These are phyloP conservation scores for Tilletia setariae DNA, from an alignment of 1,284 basidiomycete genomes.

Conservation along the genomic window DNA sequence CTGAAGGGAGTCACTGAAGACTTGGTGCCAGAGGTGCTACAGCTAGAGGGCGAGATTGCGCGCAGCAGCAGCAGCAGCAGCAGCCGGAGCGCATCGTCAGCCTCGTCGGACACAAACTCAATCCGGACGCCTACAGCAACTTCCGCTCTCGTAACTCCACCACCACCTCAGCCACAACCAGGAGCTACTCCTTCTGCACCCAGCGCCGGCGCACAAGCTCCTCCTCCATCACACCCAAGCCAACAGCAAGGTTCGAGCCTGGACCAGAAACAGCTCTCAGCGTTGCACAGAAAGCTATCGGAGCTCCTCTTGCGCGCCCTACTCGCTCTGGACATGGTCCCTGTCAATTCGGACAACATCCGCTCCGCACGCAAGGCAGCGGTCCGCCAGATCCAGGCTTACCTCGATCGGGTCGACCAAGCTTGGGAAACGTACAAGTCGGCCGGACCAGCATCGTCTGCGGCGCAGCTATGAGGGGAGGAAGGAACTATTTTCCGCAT, in stretches of 20 bases:
- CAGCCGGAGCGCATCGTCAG: not conserved
- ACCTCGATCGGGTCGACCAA: constrained; percentile 47
- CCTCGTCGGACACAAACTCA: not conserved
- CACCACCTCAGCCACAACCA: constrained; percentile 13
- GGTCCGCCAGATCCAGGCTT: constrained; percentile 47
- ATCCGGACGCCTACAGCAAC: not conserved
- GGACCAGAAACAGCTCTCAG: constrained; percentile 22
- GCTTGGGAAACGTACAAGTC: constrained; percentile 35
- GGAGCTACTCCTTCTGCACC: constrained; percentile 9
- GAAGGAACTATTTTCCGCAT: too few species aligned
- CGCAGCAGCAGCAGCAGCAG: not conserved
- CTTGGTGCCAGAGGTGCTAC: constrained; percentile 41
- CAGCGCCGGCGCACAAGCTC: not conserved
- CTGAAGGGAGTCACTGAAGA: constrained; percentile 26
- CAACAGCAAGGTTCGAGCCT: not conserved
- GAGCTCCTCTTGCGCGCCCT: constrained; percentile 47
- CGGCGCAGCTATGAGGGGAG: not conserved
- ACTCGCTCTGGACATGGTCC: constrained; percentile 43
- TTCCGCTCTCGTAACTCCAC: not conserved
- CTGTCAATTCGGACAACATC: constrained; percentile 40
- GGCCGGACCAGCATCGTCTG: not conserved
- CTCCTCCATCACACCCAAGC: not conserved
- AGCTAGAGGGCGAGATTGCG: constrained; percentile 33
- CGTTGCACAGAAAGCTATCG: constrained; percentile 40
- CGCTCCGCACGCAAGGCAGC: constrained; percentile 43